Conservation (phyloP, 257 asterid genomes). For the Craterostigma plantagineum region DNA sequence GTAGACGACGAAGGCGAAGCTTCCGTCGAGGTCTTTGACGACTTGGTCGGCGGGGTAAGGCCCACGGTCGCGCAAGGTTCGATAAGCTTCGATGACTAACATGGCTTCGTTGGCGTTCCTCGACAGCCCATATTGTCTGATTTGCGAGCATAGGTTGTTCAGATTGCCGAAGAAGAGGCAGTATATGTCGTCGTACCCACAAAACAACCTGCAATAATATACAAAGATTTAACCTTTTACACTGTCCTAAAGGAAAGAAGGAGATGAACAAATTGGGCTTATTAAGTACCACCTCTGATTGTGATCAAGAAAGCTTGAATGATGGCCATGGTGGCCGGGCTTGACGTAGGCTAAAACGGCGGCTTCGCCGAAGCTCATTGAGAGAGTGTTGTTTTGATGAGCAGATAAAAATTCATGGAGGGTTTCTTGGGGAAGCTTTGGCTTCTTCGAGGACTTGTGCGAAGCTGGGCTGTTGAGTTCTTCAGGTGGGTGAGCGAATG, state of each 20-base stretch:
- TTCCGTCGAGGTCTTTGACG: conserved; percentile 67
- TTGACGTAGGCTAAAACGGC: conserved; percentile 59
- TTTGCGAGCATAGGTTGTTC: conserved; percentile 49
- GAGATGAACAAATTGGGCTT: too few relatives aligned
- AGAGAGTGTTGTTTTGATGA: conserved; percentile 22
- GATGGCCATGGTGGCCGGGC: conserved; percentile 8
- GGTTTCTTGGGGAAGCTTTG: conserved; percentile 45
- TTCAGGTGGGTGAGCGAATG: conserved; percentile 67
- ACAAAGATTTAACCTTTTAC: too few relatives aligned
- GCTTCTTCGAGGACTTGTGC: conserved; percentile 12
- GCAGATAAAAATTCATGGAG: conserved; percentile 25
- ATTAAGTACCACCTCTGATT: conserved; percentile 43
- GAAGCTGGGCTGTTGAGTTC: conserved; percentile 73
- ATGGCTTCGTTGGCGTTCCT: conserved; percentile 60
- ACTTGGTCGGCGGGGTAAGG: conserved; percentile 91
- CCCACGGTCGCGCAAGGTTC: conserved; percentile 68
- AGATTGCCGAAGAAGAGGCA: conserved; percentile 63
- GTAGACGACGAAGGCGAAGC: conserved; percentile 59
- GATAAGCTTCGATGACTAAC: conserved; percentile 63
- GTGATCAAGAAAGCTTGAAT: conserved; percentile 8
- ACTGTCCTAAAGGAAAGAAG: too few relatives aligned
- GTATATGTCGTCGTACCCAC: conserved; percentile 59
- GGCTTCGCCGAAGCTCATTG: conserved; percentile 39
- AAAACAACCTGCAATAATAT: conserved; percentile 33
- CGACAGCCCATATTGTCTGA: conserved; percentile 53